Percentiles rank a stretch among this genome's conserved stretches.
phyloP scores from a whole-genome alignment of 2,329 filamentous ascomycete genomes.

The Hypoxylon sp. region DNA sequence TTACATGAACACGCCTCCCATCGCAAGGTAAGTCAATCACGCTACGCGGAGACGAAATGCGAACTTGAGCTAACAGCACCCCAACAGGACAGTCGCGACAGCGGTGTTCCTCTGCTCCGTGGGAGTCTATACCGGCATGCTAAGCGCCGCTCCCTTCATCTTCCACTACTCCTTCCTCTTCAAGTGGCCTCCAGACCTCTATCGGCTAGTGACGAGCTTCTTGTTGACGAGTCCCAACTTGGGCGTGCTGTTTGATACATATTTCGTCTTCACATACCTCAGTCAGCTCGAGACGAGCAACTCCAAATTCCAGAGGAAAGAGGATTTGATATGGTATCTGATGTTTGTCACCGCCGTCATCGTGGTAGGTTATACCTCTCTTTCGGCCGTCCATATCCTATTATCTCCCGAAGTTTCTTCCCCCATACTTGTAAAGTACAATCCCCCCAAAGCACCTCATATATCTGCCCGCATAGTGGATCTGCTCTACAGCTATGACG shows the following conservation, averaged over 20 bases:
- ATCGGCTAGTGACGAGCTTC: constrained; percentile 62
- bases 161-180: constrained; percentile 70
- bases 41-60: background rate
- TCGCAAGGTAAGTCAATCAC: constrained; percentile 57
- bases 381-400: constrained; percentile 44
- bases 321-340: constrained; percentile 86
- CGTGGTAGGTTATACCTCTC: constrained; percentile 74
- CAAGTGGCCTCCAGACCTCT: constrained; percentile 65
- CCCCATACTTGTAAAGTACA: background rate
- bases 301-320: constrained; percentile 79
- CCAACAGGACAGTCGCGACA: constrained; percentile 75
- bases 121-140: constrained; percentile 69
- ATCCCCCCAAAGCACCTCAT: constrained; percentile 60
- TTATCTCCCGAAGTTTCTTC: background rate
- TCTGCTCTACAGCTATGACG: constrained; percentile 77
- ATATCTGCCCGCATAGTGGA: constrained; percentile 85
- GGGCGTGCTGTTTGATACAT: constrained; percentile 78
- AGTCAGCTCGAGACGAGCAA: constrained; percentile 80
- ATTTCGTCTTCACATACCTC: constrained; percentile 84
- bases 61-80: constrained; percentile 34
- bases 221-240: constrained; percentile 59
- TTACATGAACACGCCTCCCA: constrained; percentile 60
- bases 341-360: constrained; percentile 80
- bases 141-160: constrained; percentile 66
- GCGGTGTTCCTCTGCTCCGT: constrained; percentile 74